Percentiles rank a stretch among this genome's conserved stretches.
Evolutionary conservation across 202 grass and related monocot species (phyloP).

Genomic region (Brachypodium distachyon): DNA sequence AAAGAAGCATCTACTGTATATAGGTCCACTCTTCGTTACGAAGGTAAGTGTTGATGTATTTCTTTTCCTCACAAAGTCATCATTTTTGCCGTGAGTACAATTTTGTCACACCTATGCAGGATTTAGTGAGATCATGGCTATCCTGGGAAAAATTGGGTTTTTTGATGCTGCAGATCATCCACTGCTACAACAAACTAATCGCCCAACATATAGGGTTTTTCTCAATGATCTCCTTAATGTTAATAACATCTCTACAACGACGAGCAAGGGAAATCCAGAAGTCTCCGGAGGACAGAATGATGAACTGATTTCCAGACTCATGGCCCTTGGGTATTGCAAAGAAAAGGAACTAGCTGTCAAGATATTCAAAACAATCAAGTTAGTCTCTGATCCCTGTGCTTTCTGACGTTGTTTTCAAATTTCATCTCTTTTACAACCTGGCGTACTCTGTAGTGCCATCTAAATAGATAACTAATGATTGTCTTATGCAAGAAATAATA

Average conservation of each 20-base stretch:
- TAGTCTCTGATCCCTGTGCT: slow-evolving; percentile 26
- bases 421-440: background rate
- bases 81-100: background rate
- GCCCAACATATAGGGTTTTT: slow-evolving; percentile 51
- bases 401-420: background rate
- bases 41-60: slow-evolving; percentile 39
- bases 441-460: background rate
- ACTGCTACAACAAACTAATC: slow-evolving; percentile 40
- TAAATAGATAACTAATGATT: background rate
- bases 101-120: slow-evolving; percentile 41
- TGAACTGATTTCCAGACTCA: slow-evolving; percentile 54
- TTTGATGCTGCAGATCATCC: slow-evolving; percentile 58
- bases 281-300: slow-evolving; percentile 33
- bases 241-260: slow-evolving; percentile 12
- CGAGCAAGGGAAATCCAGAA: background rate
- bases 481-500: background rate
- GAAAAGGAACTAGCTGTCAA: slow-evolving; percentile 55
- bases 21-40: slow-evolving; percentile 93
- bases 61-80: background rate
- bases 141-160: slow-evolving; percentile 55
- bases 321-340: slow-evolving; percentile 56
- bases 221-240: slow-evolving; percentile 45
- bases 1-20: slow-evolving; percentile 79
- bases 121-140: slow-evolving; percentile 89
- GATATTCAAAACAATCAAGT: slow-evolving; percentile 88